A percentile compares a stretch with the other conserved stretches of the same genome.
Conservation (phyloP, 345 rosid species). For the Aquilaria malaccensis region DNA sequence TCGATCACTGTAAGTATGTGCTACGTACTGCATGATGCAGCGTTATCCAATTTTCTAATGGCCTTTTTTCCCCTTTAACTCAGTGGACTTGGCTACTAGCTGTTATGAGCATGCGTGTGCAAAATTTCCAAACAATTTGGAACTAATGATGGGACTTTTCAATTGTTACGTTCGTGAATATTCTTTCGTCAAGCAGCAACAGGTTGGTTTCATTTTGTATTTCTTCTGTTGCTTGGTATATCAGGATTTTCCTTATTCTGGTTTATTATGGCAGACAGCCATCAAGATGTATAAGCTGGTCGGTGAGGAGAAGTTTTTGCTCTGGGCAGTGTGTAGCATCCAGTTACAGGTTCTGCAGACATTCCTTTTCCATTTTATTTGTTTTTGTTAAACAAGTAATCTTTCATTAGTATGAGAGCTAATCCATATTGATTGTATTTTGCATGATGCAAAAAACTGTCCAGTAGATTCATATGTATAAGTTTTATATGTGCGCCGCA, state of each 20-base stretch:
- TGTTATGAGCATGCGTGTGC: conserved; percentile 86
- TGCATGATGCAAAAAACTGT: too few species aligned
- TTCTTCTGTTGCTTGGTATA: neutral
- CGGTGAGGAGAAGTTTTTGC: conserved; percentile 92
- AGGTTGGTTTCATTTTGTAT: conserved; percentile 39
- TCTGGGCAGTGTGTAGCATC: conserved; percentile 99
- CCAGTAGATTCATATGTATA: too few species aligned
- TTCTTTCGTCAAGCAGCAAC: conserved; percentile 95
- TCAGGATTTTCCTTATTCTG: conserved; percentile 5
- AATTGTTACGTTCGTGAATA: conserved; percentile 92
- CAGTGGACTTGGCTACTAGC: conserved; percentile 94
- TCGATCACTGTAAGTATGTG: conserved; percentile 68
- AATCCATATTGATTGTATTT: too few species aligned
- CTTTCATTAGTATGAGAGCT: neutral
- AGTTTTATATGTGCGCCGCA: too few species aligned
- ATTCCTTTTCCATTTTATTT: neutral
- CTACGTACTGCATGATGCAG: neutral
- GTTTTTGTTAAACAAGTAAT: neutral
- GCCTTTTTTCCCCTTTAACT: conserved; percentile 4
- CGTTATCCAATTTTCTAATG: neutral
- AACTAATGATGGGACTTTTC: conserved; percentile 94
- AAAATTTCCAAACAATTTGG: conserved; percentile 72
- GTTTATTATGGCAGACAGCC: conserved; percentile 66
- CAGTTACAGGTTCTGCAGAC: conserved; percentile 71
- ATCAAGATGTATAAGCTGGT: conserved; percentile 92